Conservation (phyloP, 306 rosid genomes). For the Fragaria vesca region DNA sequence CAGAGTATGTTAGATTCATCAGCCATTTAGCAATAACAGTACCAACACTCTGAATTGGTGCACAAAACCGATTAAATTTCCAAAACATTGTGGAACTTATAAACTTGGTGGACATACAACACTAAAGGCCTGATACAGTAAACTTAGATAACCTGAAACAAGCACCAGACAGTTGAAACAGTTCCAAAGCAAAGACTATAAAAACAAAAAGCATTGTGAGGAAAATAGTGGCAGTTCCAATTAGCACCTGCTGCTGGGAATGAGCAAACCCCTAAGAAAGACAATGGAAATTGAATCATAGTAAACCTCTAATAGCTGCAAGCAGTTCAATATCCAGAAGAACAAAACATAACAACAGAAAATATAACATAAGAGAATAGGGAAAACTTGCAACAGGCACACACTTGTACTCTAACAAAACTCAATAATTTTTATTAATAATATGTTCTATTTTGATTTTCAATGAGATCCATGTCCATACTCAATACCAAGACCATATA, state of each 20-base stretch:
- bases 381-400: neutral
- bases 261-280: neutral
- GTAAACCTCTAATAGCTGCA: neutral
- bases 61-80: neutral
- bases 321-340: neutral
- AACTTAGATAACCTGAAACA: neutral
- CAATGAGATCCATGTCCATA: neutral
- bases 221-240: neutral
- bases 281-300: neutral
- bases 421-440: neutral
- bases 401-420: neutral
- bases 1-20: neutral
- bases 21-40: neutral
- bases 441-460: neutral
- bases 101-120: neutral
- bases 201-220: neutral
- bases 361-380: neutral
- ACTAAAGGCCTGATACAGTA: neutral
- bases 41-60: neutral
- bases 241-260: neutral
- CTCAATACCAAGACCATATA: slow-evolving; percentile 35
- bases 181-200: neutral
- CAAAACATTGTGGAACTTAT: neutral
- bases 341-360: neutral
- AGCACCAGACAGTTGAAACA: neutral